A percentile compares a stretch with the other conserved stretches of the same genome.
Conservation (phyloP, 1,284 basidiomycete species). For the Ustilago crameri region DNA sequence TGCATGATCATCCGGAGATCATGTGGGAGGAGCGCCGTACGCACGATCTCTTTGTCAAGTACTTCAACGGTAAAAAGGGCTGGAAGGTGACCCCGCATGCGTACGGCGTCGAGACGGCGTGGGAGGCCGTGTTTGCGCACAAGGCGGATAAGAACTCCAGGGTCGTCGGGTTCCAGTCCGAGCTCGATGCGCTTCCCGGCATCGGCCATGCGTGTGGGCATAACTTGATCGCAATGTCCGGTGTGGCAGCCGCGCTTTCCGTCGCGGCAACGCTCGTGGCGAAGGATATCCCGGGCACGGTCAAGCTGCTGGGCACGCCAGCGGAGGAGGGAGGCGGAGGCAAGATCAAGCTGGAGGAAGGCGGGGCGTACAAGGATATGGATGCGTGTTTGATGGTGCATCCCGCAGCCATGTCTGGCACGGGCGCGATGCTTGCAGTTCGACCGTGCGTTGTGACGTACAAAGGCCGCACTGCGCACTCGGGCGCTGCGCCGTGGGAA, state of each 20-base stretch:
- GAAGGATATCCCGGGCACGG: conserved; percentile 76
- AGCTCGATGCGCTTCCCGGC: conserved; percentile 74
- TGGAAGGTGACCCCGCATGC: conserved; percentile 65
- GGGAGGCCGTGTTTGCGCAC: conserved; percentile 76
- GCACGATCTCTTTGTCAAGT: conserved; percentile 60
- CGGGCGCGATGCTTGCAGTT: conserved; percentile 73
- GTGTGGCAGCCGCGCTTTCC: conserved; percentile 80
- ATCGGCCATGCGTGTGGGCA: conserved; percentile 79
- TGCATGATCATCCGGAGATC: conserved; percentile 67
- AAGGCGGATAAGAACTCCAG: conserved; percentile 34
- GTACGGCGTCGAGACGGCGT: conserved; percentile 74
- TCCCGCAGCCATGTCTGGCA: conserved; percentile 68
- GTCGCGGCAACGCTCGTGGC: conserved; percentile 76
- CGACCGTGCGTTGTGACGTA: conserved; percentile 48
- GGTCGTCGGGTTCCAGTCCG: conserved; percentile 72
- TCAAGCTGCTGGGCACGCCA: conserved; percentile 86
- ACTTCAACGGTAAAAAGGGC: conserved; percentile 38
- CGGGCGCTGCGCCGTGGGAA: conserved; percentile 77
- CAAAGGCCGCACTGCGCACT: conserved; percentile 59
- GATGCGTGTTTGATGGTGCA: conserved; percentile 80
- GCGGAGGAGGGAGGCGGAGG: conserved; percentile 84
- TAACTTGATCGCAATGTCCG: conserved; percentile 84
- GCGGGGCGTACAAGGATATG: conserved; percentile 80
- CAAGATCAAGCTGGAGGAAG: conserved; percentile 78
- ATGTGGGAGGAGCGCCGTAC: conserved; percentile 60